phyloP scores from a whole-genome alignment of 2,329 filamentous ascomycete species.

The Colletotrichum shisoi region DNA sequence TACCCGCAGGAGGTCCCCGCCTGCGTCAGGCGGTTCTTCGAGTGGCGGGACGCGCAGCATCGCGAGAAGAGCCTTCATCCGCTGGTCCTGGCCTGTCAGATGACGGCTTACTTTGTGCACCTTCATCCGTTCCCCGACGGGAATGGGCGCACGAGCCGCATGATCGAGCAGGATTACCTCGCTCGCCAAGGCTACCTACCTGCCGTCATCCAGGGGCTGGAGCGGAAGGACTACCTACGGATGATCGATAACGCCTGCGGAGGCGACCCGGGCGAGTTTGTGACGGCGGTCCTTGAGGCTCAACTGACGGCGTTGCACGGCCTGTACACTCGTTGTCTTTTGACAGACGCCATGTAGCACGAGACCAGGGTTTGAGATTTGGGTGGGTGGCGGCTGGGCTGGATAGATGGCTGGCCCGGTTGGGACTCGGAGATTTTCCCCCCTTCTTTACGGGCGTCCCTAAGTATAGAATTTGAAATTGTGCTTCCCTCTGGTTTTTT shows the following conservation, averaged over 20 bases:
- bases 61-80: conserved; percentile 39
- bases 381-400: too few species aligned
- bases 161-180: conserved; percentile 43
- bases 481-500: too few species aligned
- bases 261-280: conserved; percentile 38
- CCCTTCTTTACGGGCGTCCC: conserved; percentile 4
- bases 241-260: conserved; percentile 41
- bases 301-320: conserved; percentile 32
- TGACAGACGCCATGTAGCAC: background rate
- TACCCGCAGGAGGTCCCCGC: conserved; percentile 41
- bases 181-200: conserved; percentile 42
- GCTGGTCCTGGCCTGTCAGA: conserved; percentile 41
- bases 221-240: conserved; percentile 39
- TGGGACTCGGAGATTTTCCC: background rate
- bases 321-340: conserved; percentile 1
- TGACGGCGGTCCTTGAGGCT: conserved; percentile 30
- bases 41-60: conserved; percentile 40
- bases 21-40: conserved; percentile 28
- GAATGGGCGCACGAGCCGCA: conserved; percentile 41
- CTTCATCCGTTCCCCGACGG: conserved; percentile 43
- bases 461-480: too few species aligned
- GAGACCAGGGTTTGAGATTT: background rate
- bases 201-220: conserved; percentile 37
- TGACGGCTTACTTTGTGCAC: conserved; percentile 38
- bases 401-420: background rate